phyloP scores from a whole-genome alignment of 768 basidiomycete genomes.

The Suillus decipiens region DNA sequence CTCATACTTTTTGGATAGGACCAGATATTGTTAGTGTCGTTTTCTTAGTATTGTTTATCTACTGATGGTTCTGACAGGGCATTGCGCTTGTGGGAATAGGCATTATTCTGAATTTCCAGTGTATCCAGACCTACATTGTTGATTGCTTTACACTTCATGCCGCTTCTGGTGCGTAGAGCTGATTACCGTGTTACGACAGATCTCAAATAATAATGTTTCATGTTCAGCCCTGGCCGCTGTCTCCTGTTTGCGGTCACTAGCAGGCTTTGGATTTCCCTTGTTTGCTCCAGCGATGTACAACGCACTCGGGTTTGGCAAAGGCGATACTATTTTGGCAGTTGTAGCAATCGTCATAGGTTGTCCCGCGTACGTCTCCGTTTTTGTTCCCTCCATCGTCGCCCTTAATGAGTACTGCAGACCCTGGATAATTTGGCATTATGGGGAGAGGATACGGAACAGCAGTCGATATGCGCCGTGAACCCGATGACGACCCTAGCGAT shows the following conservation, averaged over 20 bases:
- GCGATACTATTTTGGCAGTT: constrained; percentile 63
- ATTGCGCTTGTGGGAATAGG: constrained; percentile 59
- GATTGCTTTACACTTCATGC: constrained; percentile 69
- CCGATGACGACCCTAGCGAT: not conserved
- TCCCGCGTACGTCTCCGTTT: constrained; percentile 39
- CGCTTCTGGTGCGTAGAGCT: constrained; percentile 42
- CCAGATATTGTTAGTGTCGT: constrained; percentile 56
- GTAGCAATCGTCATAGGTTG: constrained; percentile 60
- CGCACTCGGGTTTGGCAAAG: constrained; percentile 68
- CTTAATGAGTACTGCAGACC: constrained; percentile 30
- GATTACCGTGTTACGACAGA: not conserved
- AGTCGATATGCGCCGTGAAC: constrained; percentile 41
- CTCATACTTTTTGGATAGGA: constrained; percentile 65
- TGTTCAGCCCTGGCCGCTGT: constrained; percentile 63
- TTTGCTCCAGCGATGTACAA: constrained; percentile 74
- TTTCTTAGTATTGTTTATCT: not conserved
- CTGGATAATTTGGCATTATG: constrained; percentile 45
- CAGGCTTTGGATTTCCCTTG: constrained; percentile 77
- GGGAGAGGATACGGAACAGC: constrained; percentile 50
- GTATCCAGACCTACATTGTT: constrained; percentile 68
- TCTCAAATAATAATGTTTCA: constrained; percentile 5
- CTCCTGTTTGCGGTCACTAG: constrained; percentile 60
- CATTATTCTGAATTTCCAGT: constrained; percentile 59
- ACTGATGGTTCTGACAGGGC: constrained; percentile 40
- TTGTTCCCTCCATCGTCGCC: not conserved